A percentile compares a stretch with the other conserved stretches of the same genome.
Conservation (phyloP, 495 filamentous ascomycete species). For the Neurospora sublineolata region DNA sequence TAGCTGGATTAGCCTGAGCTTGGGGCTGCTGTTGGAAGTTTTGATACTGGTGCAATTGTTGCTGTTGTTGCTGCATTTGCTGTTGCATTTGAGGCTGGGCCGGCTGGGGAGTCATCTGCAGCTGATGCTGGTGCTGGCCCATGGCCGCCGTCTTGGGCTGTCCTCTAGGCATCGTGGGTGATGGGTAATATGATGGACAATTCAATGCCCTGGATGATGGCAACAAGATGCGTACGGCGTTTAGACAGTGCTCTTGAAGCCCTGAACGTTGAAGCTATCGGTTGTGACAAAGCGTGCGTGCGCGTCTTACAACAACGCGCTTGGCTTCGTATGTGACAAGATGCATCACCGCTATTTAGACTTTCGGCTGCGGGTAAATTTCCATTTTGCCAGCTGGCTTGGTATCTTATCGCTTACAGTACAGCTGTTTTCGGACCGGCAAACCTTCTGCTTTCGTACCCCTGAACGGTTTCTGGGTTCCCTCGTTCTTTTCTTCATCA, state of each 20-base stretch:
- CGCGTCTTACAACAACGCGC: neutral
- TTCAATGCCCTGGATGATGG: neutral
- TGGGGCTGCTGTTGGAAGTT: slow-evolving; percentile 5
- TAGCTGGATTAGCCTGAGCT: neutral
- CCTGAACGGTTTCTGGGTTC: neutral
- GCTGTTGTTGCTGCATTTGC: slow-evolving; percentile 8
- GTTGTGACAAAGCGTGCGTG: neutral
- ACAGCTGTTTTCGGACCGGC: neutral
- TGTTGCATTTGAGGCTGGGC: slow-evolving; percentile 5
- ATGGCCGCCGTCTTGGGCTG: neutral
- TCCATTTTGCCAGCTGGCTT: neutral
- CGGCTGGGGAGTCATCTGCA: neutral
- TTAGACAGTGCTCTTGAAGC: neutral
- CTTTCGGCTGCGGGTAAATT: neutral
- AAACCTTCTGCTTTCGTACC: neutral
- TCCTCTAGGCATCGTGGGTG: neutral
- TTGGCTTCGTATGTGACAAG: neutral
- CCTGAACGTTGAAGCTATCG: neutral
- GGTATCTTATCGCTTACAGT: neutral
- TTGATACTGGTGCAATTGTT: slow-evolving; percentile 4
- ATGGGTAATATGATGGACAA: neutral
- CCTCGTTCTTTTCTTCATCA: neutral
- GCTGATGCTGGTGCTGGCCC: slow-evolving; percentile 2
- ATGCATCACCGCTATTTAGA: neutral
- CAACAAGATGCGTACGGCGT: neutral